Conservation (phyloP, 78 protist species). For the Dictyostelium firmibasis region DNA sequence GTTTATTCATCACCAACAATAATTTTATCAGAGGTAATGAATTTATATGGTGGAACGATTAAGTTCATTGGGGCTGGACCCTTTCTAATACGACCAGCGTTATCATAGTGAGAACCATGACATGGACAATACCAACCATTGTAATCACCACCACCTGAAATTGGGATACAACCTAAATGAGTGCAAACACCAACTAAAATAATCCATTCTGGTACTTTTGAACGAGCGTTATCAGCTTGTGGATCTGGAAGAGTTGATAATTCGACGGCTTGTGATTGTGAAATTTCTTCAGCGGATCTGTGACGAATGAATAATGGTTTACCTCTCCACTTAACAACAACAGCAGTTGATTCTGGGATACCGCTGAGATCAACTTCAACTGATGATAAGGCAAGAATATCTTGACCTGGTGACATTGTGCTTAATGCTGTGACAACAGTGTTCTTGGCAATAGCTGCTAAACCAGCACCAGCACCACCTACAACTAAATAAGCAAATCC, state of each 20-base stretch:
- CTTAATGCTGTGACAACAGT: slow-evolving; percentile 69
- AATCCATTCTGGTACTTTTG: slow-evolving; percentile 89
- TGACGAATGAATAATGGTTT: slow-evolving; percentile 91
- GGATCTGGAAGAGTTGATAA: slow-evolving; percentile 55
- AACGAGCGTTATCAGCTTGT: slow-evolving; percentile 75
- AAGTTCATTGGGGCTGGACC: slow-evolving; percentile 83
- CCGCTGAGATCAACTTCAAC: slow-evolving; percentile 86
- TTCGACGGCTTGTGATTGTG: slow-evolving; percentile 33
- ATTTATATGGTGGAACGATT: slow-evolving; percentile 76
- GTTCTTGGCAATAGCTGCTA: slow-evolving; percentile 76
- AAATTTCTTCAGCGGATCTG: slow-evolving; percentile 84
- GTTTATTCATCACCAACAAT: slow-evolving; percentile 76
- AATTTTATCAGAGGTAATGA: slow-evolving; percentile 19
- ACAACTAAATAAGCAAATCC: slow-evolving; percentile 80
- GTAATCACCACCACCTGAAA: slow-evolving; percentile 93
- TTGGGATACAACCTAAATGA: slow-evolving; percentile 98
- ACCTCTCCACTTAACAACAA: slow-evolving; percentile 92
- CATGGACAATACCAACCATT: slow-evolving; percentile 99
- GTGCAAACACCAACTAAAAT: slow-evolving; percentile 97
- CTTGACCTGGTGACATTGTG: slow-evolving; percentile 82
- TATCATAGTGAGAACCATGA: slow-evolving; percentile 99
- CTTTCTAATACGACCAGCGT: slow-evolving; percentile 95
- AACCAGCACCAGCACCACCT: slow-evolving; percentile 73
- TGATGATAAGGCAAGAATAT: slow-evolving; percentile 87
- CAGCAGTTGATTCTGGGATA: slow-evolving; percentile 79